A percentile compares a stretch with the other conserved stretches of the same genome.
Evolutionary conservation across 345 rosid genomes (phyloP).

Genomic region (Aquilaria yunnanensis): DNA sequence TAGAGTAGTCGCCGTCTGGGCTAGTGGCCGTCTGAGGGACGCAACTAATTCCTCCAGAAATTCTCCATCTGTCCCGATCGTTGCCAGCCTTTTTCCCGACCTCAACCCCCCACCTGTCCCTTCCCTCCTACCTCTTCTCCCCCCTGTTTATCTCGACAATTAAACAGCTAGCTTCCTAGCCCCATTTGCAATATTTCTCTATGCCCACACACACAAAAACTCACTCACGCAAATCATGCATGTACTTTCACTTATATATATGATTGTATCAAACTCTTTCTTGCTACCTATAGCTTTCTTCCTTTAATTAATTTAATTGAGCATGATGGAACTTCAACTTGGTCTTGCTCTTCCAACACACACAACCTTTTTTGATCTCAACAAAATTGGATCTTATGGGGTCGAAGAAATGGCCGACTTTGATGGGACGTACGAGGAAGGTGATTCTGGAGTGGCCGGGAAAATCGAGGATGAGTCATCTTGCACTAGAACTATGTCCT

Average conservation of each 20-base stretch:
- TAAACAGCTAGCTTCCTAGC: background rate
- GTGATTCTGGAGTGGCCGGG: constrained; percentile 28
- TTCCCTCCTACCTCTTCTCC: constrained; percentile 18
- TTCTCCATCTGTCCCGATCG: constrained; percentile 39
- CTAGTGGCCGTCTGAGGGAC: constrained; percentile 1
- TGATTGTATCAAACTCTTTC: too few species aligned
- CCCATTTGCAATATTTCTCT: constrained; percentile 10
- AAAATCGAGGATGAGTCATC: background rate
- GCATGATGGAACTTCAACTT: constrained; percentile 47
- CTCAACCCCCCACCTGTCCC: constrained; percentile 45
- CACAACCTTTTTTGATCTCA: constrained; percentile 13
- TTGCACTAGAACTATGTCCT: constrained; percentile 7
- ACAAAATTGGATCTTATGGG: constrained; percentile 5
- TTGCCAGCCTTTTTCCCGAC: constrained; percentile 67
- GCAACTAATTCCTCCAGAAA: constrained; percentile 22
- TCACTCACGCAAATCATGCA: too few species aligned
- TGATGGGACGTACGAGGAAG: constrained; percentile 17
- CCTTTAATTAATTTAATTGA: background rate
- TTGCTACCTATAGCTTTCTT: background rate
- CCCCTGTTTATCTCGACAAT: background rate
- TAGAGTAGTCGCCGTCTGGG: too few species aligned
- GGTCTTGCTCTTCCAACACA: constrained; percentile 35
- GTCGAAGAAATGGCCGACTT: constrained; percentile 9
- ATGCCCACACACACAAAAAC: too few species aligned
- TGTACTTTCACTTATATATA: too few species aligned